A percentile compares a stretch with the other conserved stretches of the same genome.
Conservation (phyloP, 2,329 filamentous ascomycete genomes). For the Neocucurbitaria cava region DNA sequence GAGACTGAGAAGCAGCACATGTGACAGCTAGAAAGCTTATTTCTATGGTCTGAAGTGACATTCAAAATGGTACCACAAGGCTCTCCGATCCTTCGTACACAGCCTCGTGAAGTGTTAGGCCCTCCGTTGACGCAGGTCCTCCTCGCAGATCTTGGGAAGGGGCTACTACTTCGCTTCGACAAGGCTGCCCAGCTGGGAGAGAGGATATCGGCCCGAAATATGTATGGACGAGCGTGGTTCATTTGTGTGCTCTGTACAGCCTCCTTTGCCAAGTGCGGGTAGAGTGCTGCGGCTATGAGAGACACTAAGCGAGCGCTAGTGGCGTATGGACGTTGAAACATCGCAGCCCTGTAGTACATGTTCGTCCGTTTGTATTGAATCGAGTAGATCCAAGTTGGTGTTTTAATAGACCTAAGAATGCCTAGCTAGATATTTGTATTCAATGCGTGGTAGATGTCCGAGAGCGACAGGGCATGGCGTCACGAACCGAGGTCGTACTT, state of each 20-base stretch:
- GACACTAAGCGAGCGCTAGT: not conserved
- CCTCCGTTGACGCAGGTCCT: not conserved
- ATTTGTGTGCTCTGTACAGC: constrained; percentile 9
- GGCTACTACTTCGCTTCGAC: not conserved
- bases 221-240: no score
- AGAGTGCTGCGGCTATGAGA: not conserved
- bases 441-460: no score
- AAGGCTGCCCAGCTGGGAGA: not conserved
- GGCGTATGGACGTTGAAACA: not conserved
- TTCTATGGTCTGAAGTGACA: not conserved
- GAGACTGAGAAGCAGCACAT: not conserved
- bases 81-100: not conserved
- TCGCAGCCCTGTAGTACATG: not conserved
- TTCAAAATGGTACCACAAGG: not conserved
- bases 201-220: no score
- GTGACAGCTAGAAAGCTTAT: not conserved
- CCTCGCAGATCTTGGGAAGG: not conserved
- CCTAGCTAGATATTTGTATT: no score
- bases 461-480: no score
- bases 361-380: not conserved
- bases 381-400: not conserved
- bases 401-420: no score
- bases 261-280: constrained; percentile 6
- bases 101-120: constrained; percentile 7
- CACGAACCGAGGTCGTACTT: no score